Evolutionary conservation across 2,329 filamentous ascomycete genomes (phyloP), one percentile per base, ranked within the genome.

Genomic region (Purpureocillium takamizusanense): DNA sequence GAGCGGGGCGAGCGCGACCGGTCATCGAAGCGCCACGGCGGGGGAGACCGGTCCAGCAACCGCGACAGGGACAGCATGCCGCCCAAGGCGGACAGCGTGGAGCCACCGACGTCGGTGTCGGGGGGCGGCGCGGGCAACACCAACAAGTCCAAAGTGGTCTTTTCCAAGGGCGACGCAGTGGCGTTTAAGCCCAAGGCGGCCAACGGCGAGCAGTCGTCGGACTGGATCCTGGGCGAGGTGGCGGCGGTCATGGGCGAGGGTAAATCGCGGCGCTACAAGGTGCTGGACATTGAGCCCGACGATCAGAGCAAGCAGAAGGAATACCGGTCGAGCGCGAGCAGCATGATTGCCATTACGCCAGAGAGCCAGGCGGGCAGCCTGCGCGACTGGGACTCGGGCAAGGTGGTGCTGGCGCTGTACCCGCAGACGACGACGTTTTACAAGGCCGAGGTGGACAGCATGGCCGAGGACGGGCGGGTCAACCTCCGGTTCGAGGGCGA

Each of bases 361-460:
- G 63, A 64, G 45, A 60, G 45, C 52, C 67, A 47, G 55, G 66
- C 55, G 46, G 65, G 60, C 44, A 76, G 61, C 3, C 65, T 82
- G 13, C 62, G 71, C 4, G 69, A 83, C 31, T 73, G 83, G 41
- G 76, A 83, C 28, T 62, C 74, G 30, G 82, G 83, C 33, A 85
- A 82, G 54, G 75, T 78, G 33, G 85, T 90, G 8, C 66, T 90
- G 41, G 86, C 86, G 0, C 66, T 87, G 41, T 92, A 92, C 52
- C 86, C 86, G 0, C 81, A 87, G 50, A 90, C 86, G 1, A 89
- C 86, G 1, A 89, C 84, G 0, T 90, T 92, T 51, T 92, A 92
- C 57, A 81, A 84, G 55, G 86, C 86, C 2, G 83, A 88, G 49
- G 85, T 90, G 8, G 83, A 86, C 61, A 80, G 80, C 28, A 80